phyloP scores from a whole-genome alignment of 2,329 filamentous ascomycete genomes.

The Chalaropsis thielavioides region DNA sequence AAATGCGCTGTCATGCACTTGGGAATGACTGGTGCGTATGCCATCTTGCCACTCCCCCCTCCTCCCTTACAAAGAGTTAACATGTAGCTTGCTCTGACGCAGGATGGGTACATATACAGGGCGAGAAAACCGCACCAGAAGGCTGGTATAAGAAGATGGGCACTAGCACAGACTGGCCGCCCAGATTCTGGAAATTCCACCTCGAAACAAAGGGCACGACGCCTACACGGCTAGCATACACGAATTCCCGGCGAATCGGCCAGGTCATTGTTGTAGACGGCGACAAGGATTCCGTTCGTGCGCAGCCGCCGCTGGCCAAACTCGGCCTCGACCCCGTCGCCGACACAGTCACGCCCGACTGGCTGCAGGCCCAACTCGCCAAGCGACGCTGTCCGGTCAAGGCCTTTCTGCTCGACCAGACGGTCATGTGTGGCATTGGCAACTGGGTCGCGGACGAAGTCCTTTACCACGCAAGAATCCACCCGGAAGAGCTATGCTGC shows the following conservation, averaged over 20 bases:
- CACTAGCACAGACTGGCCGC: constrained; percentile 60
- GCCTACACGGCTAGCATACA: constrained; percentile 56
- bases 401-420: constrained; percentile 74
- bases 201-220: constrained; percentile 46
- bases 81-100: background rate
- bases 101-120: constrained; percentile 79
- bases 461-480: constrained; percentile 72
- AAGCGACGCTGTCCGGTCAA: constrained; percentile 78
- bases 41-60: background rate
- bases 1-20: constrained; percentile 86
- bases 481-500: constrained; percentile 87
- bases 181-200: constrained; percentile 77
- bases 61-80: background rate
- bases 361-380: constrained; percentile 54
- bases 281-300: constrained; percentile 58
- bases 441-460: constrained; percentile 98
- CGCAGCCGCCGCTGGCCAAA: constrained; percentile 64
- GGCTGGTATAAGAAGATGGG: constrained; percentile 65
- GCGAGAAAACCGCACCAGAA: constrained; percentile 62
- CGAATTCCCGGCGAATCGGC: constrained; percentile 65
- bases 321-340: constrained; percentile 88
- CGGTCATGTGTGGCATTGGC: constrained; percentile 78
- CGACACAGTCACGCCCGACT: constrained; percentile 64
- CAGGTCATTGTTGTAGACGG: constrained; percentile 74
- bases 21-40: constrained; percentile 46